phyloP scores from a whole-genome alignment of 352 stramenopile genomes.

The Pythium periplocum region DNA sequence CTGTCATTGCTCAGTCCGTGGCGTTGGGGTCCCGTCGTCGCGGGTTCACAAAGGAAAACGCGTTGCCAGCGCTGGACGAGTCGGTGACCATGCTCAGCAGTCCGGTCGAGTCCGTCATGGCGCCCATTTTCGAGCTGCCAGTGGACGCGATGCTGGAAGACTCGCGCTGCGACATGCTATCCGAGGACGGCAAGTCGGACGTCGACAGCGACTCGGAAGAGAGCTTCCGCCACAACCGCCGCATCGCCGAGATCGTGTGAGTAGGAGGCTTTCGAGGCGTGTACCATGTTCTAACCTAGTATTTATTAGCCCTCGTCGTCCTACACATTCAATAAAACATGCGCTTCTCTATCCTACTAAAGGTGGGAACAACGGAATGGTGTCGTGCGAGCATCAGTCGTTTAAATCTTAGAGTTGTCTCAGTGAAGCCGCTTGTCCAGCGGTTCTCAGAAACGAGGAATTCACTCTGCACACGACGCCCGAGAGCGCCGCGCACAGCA shows the following conservation, averaged over 20 bases:
- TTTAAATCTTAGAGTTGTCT: constrained; percentile 79
- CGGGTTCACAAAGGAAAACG: constrained; percentile 20
- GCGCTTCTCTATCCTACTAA: too few relatives aligned
- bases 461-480: constrained; percentile 59
- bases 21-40: constrained; percentile 14
- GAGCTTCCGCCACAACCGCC: too few relatives aligned
- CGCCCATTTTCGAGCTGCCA: constrained; percentile 38
- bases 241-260: too few relatives aligned
- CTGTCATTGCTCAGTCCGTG: too few relatives aligned
- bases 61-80: constrained; percentile 61
- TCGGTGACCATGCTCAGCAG: constrained; percentile 30
- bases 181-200: constrained; percentile 19
- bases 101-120: constrained; percentile 33
- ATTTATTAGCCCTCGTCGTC: too few relatives aligned
- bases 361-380: too few relatives aligned
- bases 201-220: neutral
- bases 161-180: constrained; percentile 18
- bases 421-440: constrained; percentile 84
- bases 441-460: constrained; percentile 89
- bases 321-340: too few relatives aligned
- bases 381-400: constrained; percentile 57
- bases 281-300: too few relatives aligned
- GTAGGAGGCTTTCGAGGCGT: too few relatives aligned
- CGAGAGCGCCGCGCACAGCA: constrained; percentile 28
- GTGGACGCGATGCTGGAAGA: constrained; percentile 53